Conservation (phyloP, 2,329 filamentous ascomycete genomes). For the Albifimbria verrucaria region DNA sequence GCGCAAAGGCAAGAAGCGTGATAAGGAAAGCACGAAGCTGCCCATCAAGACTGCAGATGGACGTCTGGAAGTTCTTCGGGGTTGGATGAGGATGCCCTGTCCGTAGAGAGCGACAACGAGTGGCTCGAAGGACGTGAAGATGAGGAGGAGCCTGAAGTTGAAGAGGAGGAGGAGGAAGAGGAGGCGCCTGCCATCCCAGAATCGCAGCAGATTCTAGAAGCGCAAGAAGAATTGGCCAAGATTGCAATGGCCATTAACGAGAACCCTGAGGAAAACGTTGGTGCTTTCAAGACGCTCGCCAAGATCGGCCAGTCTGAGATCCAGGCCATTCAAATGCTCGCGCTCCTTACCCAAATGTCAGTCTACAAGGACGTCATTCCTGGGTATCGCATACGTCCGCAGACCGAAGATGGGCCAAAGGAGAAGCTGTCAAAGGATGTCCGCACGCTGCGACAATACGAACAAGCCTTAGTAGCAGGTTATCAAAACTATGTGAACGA, state of each 20-base stretch:
- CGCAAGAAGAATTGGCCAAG: slow-evolving; percentile 89
- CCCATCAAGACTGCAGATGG: slow-evolving; percentile 87
- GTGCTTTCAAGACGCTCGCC: slow-evolving; percentile 73
- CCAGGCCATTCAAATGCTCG: slow-evolving; percentile 76
- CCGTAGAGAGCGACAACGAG: slow-evolving; percentile 54
- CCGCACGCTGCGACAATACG: slow-evolving; percentile 74
- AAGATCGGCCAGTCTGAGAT: slow-evolving; percentile 69
- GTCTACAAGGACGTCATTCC: slow-evolving; percentile 96
- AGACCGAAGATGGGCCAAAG: slow-evolving; percentile 68
- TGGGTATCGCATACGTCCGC: slow-evolving; percentile 87
- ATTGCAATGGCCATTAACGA: slow-evolving; percentile 81
- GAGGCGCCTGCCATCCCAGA: slow-evolving; percentile 65
- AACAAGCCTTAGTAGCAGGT: slow-evolving; percentile 79
- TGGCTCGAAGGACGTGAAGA: slow-evolving; percentile 63
- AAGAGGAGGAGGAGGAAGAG: slow-evolving; percentile 45
- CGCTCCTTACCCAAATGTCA: slow-evolving; percentile 79
- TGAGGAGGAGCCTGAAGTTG: slow-evolving; percentile 37
- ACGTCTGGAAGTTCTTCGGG: slow-evolving; percentile 57
- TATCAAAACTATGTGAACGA: slow-evolving; percentile 84
- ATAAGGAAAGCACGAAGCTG: slow-evolving; percentile 69
- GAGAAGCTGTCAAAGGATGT: slow-evolving; percentile 92
- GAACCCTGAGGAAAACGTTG: slow-evolving; percentile 85
- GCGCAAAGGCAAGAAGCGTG: slow-evolving; percentile 73
- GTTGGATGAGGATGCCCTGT: slow-evolving; percentile 58
- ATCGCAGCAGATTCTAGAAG: slow-evolving; percentile 75